Evolutionary conservation across 2,329 filamentous ascomycete genomes (phyloP).

Genomic region (Zasmidium citrigriseum): DNA sequence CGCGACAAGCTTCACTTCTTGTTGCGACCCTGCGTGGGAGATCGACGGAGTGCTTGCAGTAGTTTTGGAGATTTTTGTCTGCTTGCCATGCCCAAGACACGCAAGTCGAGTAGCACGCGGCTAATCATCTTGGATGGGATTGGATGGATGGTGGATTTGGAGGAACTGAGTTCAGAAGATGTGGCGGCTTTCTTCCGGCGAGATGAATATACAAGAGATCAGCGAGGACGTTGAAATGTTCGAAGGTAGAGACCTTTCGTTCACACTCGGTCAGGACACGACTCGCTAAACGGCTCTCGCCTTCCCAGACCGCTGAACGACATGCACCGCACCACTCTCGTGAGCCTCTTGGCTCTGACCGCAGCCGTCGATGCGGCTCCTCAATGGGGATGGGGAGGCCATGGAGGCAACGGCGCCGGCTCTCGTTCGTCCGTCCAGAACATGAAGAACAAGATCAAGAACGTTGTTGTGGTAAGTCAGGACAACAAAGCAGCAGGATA

Average conservation of each 20-base stretch:
- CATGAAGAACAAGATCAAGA: constrained; percentile 25
- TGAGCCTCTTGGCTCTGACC: constrained; percentile 1
- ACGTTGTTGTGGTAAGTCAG: constrained; percentile 40
- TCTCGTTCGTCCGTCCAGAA: not conserved
- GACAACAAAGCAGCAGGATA: too few species aligned
- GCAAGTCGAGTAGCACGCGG: not conserved
- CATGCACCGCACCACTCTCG: not conserved
- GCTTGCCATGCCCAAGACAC: too few species aligned
- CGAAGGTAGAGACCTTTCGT: not conserved
- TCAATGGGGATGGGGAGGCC: not conserved
- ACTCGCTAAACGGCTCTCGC: not conserved
- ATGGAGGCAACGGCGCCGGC: not conserved
- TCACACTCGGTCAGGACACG: not conserved
- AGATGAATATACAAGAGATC: not conserved
- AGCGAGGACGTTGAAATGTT: not conserved
- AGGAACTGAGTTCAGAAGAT: not conserved
- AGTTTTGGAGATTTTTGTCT: not conserved
- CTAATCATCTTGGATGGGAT: not conserved
- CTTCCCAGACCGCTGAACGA: not conserved
- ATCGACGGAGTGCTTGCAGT: not conserved
- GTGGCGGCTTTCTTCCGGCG: not conserved
- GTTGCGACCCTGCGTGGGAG: not conserved
- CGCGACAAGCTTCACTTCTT: not conserved
- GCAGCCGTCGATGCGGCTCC: not conserved
- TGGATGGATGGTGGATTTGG: not conserved